Base-by-base conservation (phyloP, 2,329 filamentous ascomycete genomes). In the Ceratocystiopsis brevicomis region DNA sequence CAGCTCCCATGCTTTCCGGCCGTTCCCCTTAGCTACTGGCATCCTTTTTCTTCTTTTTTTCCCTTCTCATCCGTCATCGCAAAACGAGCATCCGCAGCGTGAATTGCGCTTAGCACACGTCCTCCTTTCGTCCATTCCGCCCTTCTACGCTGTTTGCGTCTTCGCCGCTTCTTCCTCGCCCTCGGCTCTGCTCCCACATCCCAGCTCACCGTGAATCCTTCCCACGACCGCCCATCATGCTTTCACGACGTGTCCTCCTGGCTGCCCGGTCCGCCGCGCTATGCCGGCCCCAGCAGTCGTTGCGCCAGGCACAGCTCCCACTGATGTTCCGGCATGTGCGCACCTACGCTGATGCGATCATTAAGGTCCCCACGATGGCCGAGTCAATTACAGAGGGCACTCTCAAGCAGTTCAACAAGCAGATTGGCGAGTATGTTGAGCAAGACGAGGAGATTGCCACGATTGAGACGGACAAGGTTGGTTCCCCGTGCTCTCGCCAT, bases 301-400 rank as follows among this genome's bases (percentile, higher is more conserved):
- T 67, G 50, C 64, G 64, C 48, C 59, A 56, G 44, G 56, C 59
- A 12, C 59, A 65, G 54, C 62, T 72, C 42, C 67, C 69, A 11
- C 50, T 63, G 33, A 64, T 72, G 56, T 66, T 72, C 57, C 59
- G 64, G 56, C 72, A 76, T 54, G 66, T 73, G 43, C 71, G 74
- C 51, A 68, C 54, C 51, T 78, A 78, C 56, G 87, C 87, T 59
- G 85, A 93, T 57, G 79, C 75, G 52, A 65, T 88, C 50, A 77
- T 98, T 61, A 88, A 96, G 66, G 90, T 96, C 52, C 90, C 90
- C 33, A 76, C 90, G 59, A 96, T 98, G 90, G 90, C 90, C 50
- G 90, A 98, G 64, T 96, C 90, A 41, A 96, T 98, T 61, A 92
- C 85, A 38, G 90, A 98, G 63, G 90, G 90, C 48, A 98, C 90